Base-by-base conservation (phyloP, 345 rosid genomes). In the Dipteronia sinensis region DNA sequence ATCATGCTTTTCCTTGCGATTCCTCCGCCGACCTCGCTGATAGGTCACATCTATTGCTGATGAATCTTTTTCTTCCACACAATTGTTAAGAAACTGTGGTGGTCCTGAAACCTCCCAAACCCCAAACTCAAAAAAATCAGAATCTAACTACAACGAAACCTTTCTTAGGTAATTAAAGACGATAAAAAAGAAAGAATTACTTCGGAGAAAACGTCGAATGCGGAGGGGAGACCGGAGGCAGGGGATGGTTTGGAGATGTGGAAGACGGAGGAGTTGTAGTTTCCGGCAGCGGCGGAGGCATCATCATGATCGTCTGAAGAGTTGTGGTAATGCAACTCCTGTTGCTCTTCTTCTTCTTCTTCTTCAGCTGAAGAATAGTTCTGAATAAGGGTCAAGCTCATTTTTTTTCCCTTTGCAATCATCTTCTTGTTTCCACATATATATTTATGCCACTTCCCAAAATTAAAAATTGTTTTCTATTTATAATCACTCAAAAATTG, bases 311-410 rank as follows among this genome's bases (percentile, higher is more conserved):
- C 87, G 10, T 80, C 93, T 40, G 93, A 87, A 53, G 89, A 81
- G 76, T 62, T 68, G 1, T 20, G 46, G 66, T 38, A 69, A 53
- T 62, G 67, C 85, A 65, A 77, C 87, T 47, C 63, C 81, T 42
- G 11, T 42, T 42, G 38, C 25, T 76, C 82, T 25, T 80, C 89
- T 22, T 82, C 86, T 38, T 85, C 91, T 70, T 93, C 91, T 69
- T 89, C 99, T 72, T 94, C 98, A 0, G 93, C 88, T 13, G 99
- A 96, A 71, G 97, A 92, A 73, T 96, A 96, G 74, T 90, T 90
- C 77, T 92, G 97, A 75, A 94, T 83, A 11, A 96, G 94, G 46
- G 90, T 72, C 83, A 96, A 83, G 86, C 99, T 96, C 97, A 96
- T 95, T 15, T 16, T 76, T 5, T 51, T 22, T n/a, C 27, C 7